A percentile compares a stretch with the other conserved stretches of the same genome.
Evolutionary conservation across 768 basidiomycete genomes (phyloP).

Genomic region (Hirschioporus abietinus): DNA sequence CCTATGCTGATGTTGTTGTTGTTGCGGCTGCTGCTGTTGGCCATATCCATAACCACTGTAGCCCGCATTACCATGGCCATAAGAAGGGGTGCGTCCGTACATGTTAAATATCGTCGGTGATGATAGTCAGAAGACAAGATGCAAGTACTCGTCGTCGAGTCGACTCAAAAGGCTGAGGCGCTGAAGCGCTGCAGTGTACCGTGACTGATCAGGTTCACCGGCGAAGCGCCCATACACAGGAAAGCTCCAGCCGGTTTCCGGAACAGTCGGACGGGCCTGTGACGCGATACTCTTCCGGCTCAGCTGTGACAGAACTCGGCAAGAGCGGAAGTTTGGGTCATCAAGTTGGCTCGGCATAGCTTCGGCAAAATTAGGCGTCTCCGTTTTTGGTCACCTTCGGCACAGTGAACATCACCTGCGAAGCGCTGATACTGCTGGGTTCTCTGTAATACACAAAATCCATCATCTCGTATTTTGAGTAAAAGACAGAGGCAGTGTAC

Average conservation of each 20-base stretch:
- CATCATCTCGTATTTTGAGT: neutral
- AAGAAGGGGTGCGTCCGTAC: neutral
- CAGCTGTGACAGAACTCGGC: neutral
- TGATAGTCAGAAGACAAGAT: neutral
- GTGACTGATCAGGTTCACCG: neutral
- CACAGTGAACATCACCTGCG: too few species aligned
- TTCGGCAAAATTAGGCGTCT: too few species aligned
- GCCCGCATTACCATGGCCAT: neutral
- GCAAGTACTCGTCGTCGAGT: neutral
- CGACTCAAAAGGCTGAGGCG: neutral
- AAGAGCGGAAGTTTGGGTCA: too few species aligned
- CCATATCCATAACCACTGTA: neutral
- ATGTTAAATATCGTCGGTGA: neutral
- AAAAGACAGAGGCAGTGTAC: neutral
- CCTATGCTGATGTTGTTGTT: neutral
- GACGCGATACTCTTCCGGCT: neutral
- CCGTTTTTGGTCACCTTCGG: too few species aligned
- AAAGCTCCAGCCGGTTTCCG: neutral
- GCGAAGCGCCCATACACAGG: neutral
- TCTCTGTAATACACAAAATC: too few species aligned
- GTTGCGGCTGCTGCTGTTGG: neutral
- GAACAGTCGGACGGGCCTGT: neutral
- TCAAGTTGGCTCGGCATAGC: too few species aligned
- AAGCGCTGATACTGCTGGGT: too few species aligned
- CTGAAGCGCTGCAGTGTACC: neutral